These are phyloP conservation scores for Prunus padus DNA, from an alignment of 306 rosid genomes.

Conservation along the genomic window DNA sequence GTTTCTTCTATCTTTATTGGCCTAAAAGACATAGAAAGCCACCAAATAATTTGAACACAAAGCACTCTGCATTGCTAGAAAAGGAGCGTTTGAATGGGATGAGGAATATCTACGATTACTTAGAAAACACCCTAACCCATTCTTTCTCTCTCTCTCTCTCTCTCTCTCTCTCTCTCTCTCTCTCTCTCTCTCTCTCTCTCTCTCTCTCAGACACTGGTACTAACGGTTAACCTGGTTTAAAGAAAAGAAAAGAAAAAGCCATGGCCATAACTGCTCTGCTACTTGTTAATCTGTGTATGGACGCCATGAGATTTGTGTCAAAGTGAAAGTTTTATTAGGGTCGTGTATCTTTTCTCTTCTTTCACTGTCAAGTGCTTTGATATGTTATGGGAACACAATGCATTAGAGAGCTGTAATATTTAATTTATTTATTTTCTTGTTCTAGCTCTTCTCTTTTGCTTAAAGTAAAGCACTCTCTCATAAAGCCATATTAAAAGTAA, in stretches of 20 bases:
- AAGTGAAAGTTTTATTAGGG: conserved; percentile 40
- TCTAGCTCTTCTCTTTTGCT: conserved; percentile 48
- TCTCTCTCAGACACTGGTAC: conserved; percentile 21
- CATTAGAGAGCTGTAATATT: conserved; percentile 36
- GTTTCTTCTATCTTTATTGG: conserved; percentile 78
- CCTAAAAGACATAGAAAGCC: conserved; percentile 93
- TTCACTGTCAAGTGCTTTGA: conserved; percentile 40
- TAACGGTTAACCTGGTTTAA: conserved; percentile 46
- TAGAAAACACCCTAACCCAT: conserved; percentile 46
- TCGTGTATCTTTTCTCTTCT: conserved; percentile 40
- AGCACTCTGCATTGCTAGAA: conserved; percentile 58
- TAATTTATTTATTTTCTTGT: conserved; percentile 10
- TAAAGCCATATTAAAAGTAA: conserved; percentile 89
- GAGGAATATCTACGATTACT: conserved; percentile 57
- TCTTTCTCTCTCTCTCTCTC: conserved; percentile 26
- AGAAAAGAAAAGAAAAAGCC: conserved; percentile 27
- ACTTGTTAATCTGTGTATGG: conserved; percentile 33
- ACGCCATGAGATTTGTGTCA: conserved; percentile 47
- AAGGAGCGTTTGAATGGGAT: conserved; percentile 85
- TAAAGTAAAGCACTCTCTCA: conserved; percentile 80
- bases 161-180: conserved; percentile 27
- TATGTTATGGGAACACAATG: conserved; percentile 35
- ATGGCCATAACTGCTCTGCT: conserved; percentile 16
- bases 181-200: conserved; percentile 21
- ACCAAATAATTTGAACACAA: conserved; percentile 79